Base-by-base conservation (phyloP, 495 filamentous ascomycete species). In the Xanthoparmelia taractica region DNA sequence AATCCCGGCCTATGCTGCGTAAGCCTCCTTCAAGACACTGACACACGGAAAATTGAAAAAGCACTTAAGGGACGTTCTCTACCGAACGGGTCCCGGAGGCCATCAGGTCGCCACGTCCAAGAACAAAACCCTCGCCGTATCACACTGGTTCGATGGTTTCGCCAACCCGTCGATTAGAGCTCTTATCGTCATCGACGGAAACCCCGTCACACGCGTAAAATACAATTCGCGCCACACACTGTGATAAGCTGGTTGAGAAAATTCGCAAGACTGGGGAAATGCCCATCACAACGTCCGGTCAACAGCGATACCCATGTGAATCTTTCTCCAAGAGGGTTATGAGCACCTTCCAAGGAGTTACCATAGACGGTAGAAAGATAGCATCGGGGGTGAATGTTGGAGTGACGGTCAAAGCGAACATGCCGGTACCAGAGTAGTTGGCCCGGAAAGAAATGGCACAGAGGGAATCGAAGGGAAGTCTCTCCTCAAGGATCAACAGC, bases 121-220 rank as follows among this genome's bases (percentile, higher is more conserved):
- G 1, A 82, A 81, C 37, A 79, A 78, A 2, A 82, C 79, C 0
- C 83, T 83, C 66, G 72, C 75, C 34, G 73, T 82, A 11, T 80
- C 73, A 0, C 90, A 94, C 69, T 94, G 89, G 90, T 90, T 92
- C 64, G 86, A 92, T 71, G 85, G 87, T n/a, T 84, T 91, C 50
- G 79, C 79, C n/a, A 63, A 84, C 82, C 4, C 88, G 91, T 67
- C 82, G 83, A 18, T 92, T 94, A 74, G 78, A 88, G 62, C 85
- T 92, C 38, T 66, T 73, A 20, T 64, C 65, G n/a, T 59, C 74
- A 7, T 58, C 75, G 67, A 64, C 18, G 57, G 60, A 13, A 57
- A 73, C 25, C 45, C 68, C 2, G 25, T 69, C 0, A 75, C 73
- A 2, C 73, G 73, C 33, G 84, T 92, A 5, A 73, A 79, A n/a